Percentiles rank a stretch among this genome's conserved stretches.
phyloP scores from a whole-genome alignment of 345 rosid genomes.

The thale cress (Arabidopsis thaliana) region DNA sequence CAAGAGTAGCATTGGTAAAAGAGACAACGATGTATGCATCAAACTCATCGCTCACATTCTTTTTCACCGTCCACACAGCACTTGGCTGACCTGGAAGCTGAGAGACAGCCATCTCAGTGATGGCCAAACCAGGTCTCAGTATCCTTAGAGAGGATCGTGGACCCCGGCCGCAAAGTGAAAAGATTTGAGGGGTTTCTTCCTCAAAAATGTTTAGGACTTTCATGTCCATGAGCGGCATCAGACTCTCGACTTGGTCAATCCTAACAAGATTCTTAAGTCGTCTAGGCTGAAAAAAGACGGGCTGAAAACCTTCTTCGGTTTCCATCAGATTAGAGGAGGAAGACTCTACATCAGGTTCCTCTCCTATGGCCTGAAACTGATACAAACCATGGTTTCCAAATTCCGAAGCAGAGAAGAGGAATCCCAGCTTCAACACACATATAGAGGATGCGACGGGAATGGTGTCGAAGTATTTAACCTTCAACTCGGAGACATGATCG shows the following conservation, averaged over 20 bases:
- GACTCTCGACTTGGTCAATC: slow-evolving; percentile 94
- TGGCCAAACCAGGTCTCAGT: slow-evolving; percentile 91
- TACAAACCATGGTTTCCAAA: slow-evolving; percentile 95
- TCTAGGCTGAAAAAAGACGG: slow-evolving; percentile 93
- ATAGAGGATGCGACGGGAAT: slow-evolving; percentile 85
- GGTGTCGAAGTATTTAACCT: slow-evolving; percentile 92
- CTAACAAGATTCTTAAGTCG: slow-evolving; percentile 89
- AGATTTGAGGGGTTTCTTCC: slow-evolving; percentile 97
- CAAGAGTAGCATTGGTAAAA: slow-evolving; percentile 92
- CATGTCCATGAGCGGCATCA: slow-evolving; percentile 99
- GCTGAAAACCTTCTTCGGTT: slow-evolving; percentile 96
- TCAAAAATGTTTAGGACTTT: slow-evolving; percentile 88
- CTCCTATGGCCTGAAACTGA: slow-evolving; percentile 94
- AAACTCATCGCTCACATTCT: slow-evolving; percentile 84
- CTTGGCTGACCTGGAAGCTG: slow-evolving; percentile 99
- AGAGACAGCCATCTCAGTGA: slow-evolving; percentile 97
- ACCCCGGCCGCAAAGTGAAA: slow-evolving; percentile 92
- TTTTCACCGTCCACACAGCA: slow-evolving; percentile 99
- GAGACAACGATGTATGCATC: slow-evolving; percentile 99
- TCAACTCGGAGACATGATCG: slow-evolving; percentile 79
- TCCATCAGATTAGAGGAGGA: slow-evolving; percentile 91
- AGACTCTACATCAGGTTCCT: slow-evolving; percentile 89
- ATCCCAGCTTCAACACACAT: slow-evolving; percentile 91
- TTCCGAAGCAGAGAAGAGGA: slow-evolving; percentile 91
- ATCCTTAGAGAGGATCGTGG: slow-evolving; percentile 95